Evolutionary conservation across 345 rosid species (phyloP), one percentile per base, ranked within the genome.

Genomic region (Gynandropsis gynandra): DNA sequence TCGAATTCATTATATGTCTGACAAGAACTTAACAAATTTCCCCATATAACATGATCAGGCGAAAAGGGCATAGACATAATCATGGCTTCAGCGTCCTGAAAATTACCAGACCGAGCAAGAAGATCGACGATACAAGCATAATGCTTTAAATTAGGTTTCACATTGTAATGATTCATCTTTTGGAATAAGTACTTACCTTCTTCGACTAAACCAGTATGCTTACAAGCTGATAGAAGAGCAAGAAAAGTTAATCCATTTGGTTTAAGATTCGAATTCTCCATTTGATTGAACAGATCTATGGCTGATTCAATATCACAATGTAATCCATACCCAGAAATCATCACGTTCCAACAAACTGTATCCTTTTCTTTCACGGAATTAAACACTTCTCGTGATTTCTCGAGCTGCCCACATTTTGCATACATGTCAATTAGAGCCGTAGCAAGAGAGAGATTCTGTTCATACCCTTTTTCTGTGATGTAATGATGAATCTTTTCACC

Each of bases 41-140:
- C 93, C 93, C 93, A 80, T 33, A 84, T 61, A 37, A 71, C 85
- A 0, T 78, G 80, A 53, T 84, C 88, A 9, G 83, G 83, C 35
- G 48, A 40, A 40, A 74, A 60, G 3, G 93, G 88, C 88, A 80
- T 75, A 4, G 79, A 74, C 70, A 67, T 42, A 20, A 80, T 78
- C 52, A 75, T 38, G 45, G 68, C 70, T 68, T 84, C 88, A 41
- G 85, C 87, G 61, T 74, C 85, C 21, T 71, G 62, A 47, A 84
- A 58, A 40, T 75, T 55, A 56, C 88, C 88, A 32, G 85, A 76
- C 74, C 81, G 70, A 41, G 85, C 76, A 19, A 84, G 75, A 61
- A 80, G 80, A 72, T 83, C 85, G 45, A 75, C 79, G 29, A 78
- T 57, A 53, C 88, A 80, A 51, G 93, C 66, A 72, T 76, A 83